Conservation (phyloP, 768 basidiomycete genomes). For the Thelephora aurantiotincta region DNA sequence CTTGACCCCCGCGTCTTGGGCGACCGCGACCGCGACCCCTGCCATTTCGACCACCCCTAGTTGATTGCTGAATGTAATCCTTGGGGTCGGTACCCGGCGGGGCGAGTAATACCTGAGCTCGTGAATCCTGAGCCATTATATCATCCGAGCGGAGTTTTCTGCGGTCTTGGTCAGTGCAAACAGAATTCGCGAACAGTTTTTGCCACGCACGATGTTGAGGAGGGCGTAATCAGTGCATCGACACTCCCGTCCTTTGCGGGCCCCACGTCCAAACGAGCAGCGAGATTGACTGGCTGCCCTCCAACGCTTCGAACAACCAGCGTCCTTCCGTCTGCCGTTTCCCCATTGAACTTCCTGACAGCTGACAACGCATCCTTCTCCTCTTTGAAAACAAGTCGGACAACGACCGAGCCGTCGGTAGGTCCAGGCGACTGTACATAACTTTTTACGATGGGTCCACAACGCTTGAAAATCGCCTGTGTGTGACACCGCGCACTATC, state of each 20-base stretch:
- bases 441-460: constrained; percentile 46
- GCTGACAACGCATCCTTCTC: constrained; percentile 48
- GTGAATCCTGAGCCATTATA: constrained; percentile 46
- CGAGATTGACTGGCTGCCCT: constrained; percentile 36
- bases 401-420: constrained; percentile 28
- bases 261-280: constrained; percentile 40
- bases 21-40: constrained; percentile 20
- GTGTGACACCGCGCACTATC: not conserved
- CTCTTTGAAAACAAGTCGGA: constrained; percentile 63
- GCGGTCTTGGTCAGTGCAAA: not conserved
- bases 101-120: constrained; percentile 52
- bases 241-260: constrained; percentile 26
- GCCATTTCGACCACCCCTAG: constrained; percentile 12
- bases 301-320: constrained; percentile 55
- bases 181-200: not conserved
- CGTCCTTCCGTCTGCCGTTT: constrained; percentile 70
- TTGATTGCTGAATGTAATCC: constrained; percentile 27
- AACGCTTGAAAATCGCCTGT: constrained; percentile 68
- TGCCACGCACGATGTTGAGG: constrained; percentile 41
- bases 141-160: constrained; percentile 85
- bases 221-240: constrained; percentile 38
- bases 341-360: constrained; percentile 63
- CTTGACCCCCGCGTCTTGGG: constrained; percentile 20
- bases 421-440: constrained; percentile 14
- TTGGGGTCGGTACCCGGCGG: constrained; percentile 52